Conservation (phyloP, 768 basidiomycete species). For the Pleurotus citrinopileatus region DNA sequence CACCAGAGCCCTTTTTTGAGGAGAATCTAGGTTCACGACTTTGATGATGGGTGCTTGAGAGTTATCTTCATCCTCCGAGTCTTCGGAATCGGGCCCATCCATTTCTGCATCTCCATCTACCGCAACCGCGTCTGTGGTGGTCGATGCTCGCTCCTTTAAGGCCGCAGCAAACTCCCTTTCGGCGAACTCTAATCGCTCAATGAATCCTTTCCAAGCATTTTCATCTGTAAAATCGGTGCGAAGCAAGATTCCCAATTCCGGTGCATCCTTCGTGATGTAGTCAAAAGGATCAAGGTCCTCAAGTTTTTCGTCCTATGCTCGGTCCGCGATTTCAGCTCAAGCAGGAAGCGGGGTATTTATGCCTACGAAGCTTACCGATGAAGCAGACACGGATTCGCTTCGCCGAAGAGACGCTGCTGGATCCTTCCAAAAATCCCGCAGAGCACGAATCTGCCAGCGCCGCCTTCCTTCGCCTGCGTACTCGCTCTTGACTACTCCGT, state of each 20-base stretch:
- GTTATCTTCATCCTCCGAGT: conserved; percentile 24
- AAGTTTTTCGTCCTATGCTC: conserved; percentile 20
- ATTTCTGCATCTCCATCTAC: conserved; percentile 20
- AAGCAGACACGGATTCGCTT: not conserved
- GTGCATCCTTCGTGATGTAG: conserved; percentile 36
- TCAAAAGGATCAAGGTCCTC: conserved; percentile 58
- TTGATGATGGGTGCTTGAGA: conserved; percentile 41
- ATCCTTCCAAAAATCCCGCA: conserved; percentile 13
- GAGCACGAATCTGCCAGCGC: conserved; percentile 9
- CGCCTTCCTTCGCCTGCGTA: conserved; percentile 13
- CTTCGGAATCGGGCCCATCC: conserved; percentile 29
- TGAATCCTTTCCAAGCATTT: conserved; percentile 60
- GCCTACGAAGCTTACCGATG: not conserved
- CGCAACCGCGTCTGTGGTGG: conserved; percentile 19
- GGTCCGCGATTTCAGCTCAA: not conserved
- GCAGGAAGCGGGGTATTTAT: not conserved
- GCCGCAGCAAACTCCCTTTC: conserved; percentile 52
- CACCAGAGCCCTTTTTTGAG: conserved; percentile 39
- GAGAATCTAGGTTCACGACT: conserved; percentile 43
- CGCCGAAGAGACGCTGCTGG: not conserved
- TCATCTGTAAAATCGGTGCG: conserved; percentile 74
- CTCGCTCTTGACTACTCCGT: conserved; percentile 5
- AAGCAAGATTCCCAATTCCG: conserved; percentile 60
- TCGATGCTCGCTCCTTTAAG: conserved; percentile 19
- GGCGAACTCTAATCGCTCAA: conserved; percentile 42